Base-by-base conservation (phyloP, 352 stramenopile species). In the Pythium dissotocum region DNA sequence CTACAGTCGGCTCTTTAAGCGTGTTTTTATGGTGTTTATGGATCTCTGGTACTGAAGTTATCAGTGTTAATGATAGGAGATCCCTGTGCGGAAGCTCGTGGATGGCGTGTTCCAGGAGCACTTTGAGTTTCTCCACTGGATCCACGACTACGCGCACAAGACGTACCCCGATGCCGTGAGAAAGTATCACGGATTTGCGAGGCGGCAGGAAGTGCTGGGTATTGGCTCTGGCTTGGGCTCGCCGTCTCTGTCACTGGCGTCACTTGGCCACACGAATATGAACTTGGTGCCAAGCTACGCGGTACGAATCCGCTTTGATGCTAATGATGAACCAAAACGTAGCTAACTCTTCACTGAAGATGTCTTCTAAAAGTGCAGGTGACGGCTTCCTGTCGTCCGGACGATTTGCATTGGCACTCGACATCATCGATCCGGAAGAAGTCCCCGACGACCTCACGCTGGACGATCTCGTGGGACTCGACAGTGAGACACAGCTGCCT, bases 111-210 rank as follows among this genome's bases (percentile, higher is more conserved):
- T 93, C 60, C 85, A 93, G 35, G 85, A 91, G 62, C 85, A 93
- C 70, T 91, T 93, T 61, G 83, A 91, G 63, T 91, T 93, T 49
- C 74, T 93, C 52, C 82, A 93, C 62, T 93, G 85, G 85, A 63
- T 93, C 26, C 85, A 93, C 55, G 83, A 93, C 65, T 89, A 91
- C 63, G 82, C 88, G n/a, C 80, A 90, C 54, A 80, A 83, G 57
- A 93, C 75, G 24, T 91, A 80, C 54, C 82, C 79, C 12, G 80
- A 90, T 18, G 78, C 79, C 6, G 73, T 83, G 33, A 75, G 76
- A 40, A 84, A 77, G 38, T 87, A 88, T 48, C 64, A 83, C 28
- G 84, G 76, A 0, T 89, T 89, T 63, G 76, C 83, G 44, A 71
- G 82, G 1, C 79, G 84, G 2, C 77, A 88, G 55, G 72, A 89